Base-by-base conservation (phyloP, 495 filamentous ascomycete species). In the Stereocaulon alpinum region DNA sequence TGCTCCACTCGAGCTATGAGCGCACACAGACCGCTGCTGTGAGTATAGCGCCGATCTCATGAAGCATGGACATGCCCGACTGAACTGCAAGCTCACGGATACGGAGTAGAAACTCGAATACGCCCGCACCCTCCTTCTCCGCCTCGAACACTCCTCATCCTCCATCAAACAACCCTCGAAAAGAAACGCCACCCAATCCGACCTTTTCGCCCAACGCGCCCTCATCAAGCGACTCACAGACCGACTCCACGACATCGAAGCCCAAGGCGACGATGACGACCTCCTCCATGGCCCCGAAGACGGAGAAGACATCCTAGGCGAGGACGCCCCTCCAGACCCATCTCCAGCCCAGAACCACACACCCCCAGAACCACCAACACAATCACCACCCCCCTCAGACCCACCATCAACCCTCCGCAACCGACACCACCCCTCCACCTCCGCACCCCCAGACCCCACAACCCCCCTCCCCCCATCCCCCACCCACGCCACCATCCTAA, bases 101-200 rank as follows among this genome's bases (percentile, higher is more conserved):
- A 41, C 29, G 20, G 34, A 30, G 30, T 55, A 91, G 83, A 96
- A 93, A 66, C 72, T 96, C 63, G 85, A 87, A 68, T 84, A 89
- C 68, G 91, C 91, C 10, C 84, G 84, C 52, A 79, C 80, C 2
- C 80, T 89, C 50, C 86, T 95, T 45, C 77, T 85, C 34, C 80
- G 78, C 56, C 80, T 95, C 24, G 90, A 96, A 68, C 87, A 89
- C 60, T 82, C 85, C 45, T 80, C 84, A 34, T 72, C 82, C 6
- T 67, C 74, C 45, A 71, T 89, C 61, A 88, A 88, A 70, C 76
- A 82, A 20, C 77, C 79, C 55, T 73, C 82, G 41, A 81, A 80
- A 55, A 82, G 85, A 45, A 80, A 88, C 60, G 81, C 83, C 52
- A 70, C 81, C 14, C 86, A 92, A 67, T 70, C 76, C 2, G 84